Evolutionary conservation across 2,329 filamentous ascomycete species (phyloP).

Genomic region (Penicillium corylophilum): DNA sequence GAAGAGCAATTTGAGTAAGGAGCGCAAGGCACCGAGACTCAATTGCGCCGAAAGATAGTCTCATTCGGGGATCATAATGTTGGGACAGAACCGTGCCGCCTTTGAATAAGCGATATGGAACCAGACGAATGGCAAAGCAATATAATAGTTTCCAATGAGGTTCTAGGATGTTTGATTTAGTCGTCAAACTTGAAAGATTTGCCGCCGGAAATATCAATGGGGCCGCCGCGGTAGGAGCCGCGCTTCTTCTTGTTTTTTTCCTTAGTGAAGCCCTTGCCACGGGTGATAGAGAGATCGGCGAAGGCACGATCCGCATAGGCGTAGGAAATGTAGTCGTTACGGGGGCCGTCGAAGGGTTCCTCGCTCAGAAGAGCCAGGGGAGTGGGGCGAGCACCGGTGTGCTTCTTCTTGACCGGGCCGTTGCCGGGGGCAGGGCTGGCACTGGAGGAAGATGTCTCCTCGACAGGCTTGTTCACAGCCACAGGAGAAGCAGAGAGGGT

Average conservation of each 20-base stretch:
- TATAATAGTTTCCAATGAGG: background rate
- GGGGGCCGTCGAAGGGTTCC: constrained; percentile 67
- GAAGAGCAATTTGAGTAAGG: background rate
- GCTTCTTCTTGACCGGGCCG: constrained; percentile 39
- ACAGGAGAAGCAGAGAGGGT: constrained; percentile 32
- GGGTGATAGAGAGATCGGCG: constrained; percentile 83
- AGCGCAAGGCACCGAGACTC: background rate
- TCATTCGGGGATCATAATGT: background rate
- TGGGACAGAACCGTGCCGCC: background rate
- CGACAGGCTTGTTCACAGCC: constrained; percentile 22
- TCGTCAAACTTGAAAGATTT: constrained; percentile 96
- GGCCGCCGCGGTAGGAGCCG: constrained; percentile 84
- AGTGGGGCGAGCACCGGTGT: constrained; percentile 58
- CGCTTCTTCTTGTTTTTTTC: constrained; percentile 99
- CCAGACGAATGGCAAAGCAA: background rate
- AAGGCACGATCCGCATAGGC: constrained; percentile 88
- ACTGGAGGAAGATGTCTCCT: constrained; percentile 49
- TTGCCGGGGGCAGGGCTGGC: constrained; percentile 47
- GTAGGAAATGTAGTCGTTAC: constrained; percentile 79
- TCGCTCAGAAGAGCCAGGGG: constrained; percentile 74
- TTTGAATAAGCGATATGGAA: background rate
- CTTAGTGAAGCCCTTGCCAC: constrained; percentile 97
- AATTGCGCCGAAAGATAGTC: background rate
- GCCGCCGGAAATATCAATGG: constrained; percentile 76
- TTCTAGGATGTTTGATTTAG: constrained; percentile 45